Evolutionary conservation across 345 rosid species (phyloP), one percentile per base, ranked within the genome.

Genomic region (Dipteronia sinensis): DNA sequence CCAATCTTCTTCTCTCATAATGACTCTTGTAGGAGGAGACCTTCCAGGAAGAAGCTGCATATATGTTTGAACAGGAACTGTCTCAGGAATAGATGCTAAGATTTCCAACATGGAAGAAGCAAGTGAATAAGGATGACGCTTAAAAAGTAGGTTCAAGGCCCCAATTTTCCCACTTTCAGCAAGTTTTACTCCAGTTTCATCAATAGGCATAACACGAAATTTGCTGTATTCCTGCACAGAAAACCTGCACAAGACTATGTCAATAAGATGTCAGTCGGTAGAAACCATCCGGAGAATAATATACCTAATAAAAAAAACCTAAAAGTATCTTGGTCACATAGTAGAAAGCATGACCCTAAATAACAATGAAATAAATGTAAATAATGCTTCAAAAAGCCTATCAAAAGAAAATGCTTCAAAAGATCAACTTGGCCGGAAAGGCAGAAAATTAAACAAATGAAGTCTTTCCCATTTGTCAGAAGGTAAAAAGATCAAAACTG

Each of bases 131-230:
- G 95, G 97, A 90, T 96, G 98, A 19, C 97, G 97, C 88, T 96
- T 96, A 82, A 96, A 92, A 64, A 92, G 92, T 66, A 92, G 93
- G 78, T 94, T 94, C 31, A 96, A 83, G 58, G 98, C 97, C 80
- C 98, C 99, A 74, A 96, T 90, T 83, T 93, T 96, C 71, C 99
- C 99, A 77, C 86, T 92, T 87, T 94, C 97, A 79, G 98, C 93
- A 77, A 96, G 97, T 68, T 84, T 73, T 64, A 86, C 72, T 51
- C 97, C 99, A 67, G 90, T 91, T 85, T 89, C 90, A 78, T 81
- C 78, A n/a, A 96, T 78, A 67, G 90, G 92, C 82, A 76, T 83
- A 69, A 84, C 83, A 55, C 98, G 95, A 71, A 96, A 96, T 86
- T 90, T 94, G 63, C 85, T 38, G 81, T 89, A 94, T 34, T 96